These are phyloP conservation scores for Colletotrichum godetiae DNA, from an alignment of 2,329 filamentous ascomycete genomes.

Conservation along the genomic window DNA sequence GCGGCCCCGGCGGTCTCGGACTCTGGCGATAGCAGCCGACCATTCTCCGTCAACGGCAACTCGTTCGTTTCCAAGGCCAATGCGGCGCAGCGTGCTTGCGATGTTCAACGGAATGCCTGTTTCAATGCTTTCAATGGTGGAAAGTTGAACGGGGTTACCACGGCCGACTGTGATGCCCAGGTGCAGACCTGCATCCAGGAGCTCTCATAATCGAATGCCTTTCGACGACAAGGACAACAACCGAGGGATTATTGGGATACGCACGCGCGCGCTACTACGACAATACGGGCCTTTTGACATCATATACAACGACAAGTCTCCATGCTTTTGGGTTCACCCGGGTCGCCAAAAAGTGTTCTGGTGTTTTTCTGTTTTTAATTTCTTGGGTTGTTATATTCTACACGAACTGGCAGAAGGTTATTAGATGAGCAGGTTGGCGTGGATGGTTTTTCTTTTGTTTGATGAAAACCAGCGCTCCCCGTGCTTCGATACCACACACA, in stretches of 20 bases:
- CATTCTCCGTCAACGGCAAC: slow-evolving; percentile 67
- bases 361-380: slow-evolving; percentile 17
- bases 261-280: not conserved
- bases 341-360: slow-evolving; percentile 14
- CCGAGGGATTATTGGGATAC: not conserved
- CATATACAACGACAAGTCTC: not conserved
- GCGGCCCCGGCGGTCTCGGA: slow-evolving; percentile 61
- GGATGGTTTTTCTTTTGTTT: slow-evolving; percentile 14
- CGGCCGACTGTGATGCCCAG: slow-evolving; percentile 67
- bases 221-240: slow-evolving; percentile 20
- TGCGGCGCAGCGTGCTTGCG: slow-evolving; percentile 70
- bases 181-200: slow-evolving; percentile 55
- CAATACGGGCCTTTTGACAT: slow-evolving; percentile 1
- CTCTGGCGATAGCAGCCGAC: slow-evolving; percentile 59
- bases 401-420: slow-evolving; percentile 1
- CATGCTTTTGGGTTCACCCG: not conserved
- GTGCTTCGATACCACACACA: slow-evolving; percentile 27
- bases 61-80: slow-evolving; percentile 67
- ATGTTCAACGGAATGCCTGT: slow-evolving; percentile 72
- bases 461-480: slow-evolving; percentile 18
- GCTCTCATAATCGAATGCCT: slow-evolving; percentile 40
- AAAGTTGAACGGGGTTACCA: slow-evolving; percentile 49
- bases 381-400: slow-evolving; percentile 12
- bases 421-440: slow-evolving; percentile 21
- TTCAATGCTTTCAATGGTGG: slow-evolving; percentile 67